Conservation (phyloP, 768 basidiomycete species). For the Lentinula sp. region DNA sequence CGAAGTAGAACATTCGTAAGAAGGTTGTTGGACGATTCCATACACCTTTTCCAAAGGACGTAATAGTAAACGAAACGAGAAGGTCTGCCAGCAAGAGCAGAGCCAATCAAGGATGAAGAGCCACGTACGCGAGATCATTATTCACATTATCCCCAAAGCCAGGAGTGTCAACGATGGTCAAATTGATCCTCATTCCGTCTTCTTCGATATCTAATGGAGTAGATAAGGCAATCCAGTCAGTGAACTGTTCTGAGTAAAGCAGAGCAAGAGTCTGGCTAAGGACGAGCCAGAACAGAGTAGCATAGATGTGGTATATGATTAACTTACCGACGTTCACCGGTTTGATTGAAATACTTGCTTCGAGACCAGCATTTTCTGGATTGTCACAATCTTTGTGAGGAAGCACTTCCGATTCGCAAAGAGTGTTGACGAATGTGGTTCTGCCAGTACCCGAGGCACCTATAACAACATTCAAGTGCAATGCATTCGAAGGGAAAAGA, state of each 20-base stretch:
- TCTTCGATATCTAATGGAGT: slow-evolving; percentile 60
- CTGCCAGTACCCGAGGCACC: slow-evolving; percentile 85
- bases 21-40: background rate
- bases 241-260: no score
- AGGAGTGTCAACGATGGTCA: slow-evolving; percentile 90
- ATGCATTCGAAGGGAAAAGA: background rate
- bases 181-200: slow-evolving; percentile 82
- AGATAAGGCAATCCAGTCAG: background rate
- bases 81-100: background rate
- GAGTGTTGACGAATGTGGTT: slow-evolving; percentile 90
- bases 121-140: slow-evolving; percentile 75
- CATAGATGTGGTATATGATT: no score
- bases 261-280: no score
- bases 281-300: background rate
- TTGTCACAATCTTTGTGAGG: slow-evolving; percentile 57
- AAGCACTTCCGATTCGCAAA: slow-evolving; percentile 77
- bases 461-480: slow-evolving; percentile 19
- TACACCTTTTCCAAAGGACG: background rate
- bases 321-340: slow-evolving; percentile 68
- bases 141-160: slow-evolving; percentile 91
- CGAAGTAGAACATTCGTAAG: background rate
- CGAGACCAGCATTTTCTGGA: slow-evolving; percentile 70
- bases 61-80: background rate
- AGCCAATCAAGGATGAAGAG: background rate
- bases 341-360: slow-evolving; percentile 74